Evolutionary conservation across 164 flowering plant species (phyloP), one percentile per base, ranked within the genome.

Genomic region (Santalum album): DNA sequence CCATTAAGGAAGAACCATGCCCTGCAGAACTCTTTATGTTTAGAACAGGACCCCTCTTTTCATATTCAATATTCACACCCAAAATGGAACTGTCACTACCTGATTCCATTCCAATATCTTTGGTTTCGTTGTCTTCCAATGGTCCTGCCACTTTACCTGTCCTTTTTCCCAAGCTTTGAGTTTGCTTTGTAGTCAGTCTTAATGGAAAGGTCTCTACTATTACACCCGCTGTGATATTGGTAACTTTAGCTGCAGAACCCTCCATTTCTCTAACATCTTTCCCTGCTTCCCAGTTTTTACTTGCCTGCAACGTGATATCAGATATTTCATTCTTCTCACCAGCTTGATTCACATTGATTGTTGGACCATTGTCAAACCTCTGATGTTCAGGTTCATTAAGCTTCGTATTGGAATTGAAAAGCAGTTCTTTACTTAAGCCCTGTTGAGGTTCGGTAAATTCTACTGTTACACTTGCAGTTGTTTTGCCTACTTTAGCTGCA

Each of bases 151-250:
- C 19, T 27, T 72, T 71, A 45, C 11, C 35, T 21, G 62, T 65
- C 12, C 17, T 32, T 59, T 20, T 62, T 43, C 65, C 69, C 11
- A 52, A 49, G 26, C 36, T 45, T 20, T 61, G 45, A 27, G 47
- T 43, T 19, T 56, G 50, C 39, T 54, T 63, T 21, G 63, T 1
- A 49, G 64, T 57, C 47, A 77, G 50, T 25, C 51, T 56, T 12
- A 78, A 20, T 20, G 85, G 90, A 70, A 79, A 79, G 32, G 79
- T 77, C 69, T 84, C 90, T 25, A 81, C 86, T 12, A 56, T 49
- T 39, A 75, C 60, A 43, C 63, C 74, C 20, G 63, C 49, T 25
- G 57, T 60, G 17, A 66, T 42, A 29, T 9, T 29, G 34, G 65
- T 60, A 15, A 67, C 50, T 54, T 39, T 35, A 55, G 55, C 49